Percentiles rank a stretch among this genome's conserved stretches.
phyloP scores from a whole-genome alignment of 2,329 filamentous ascomycete species.

The Neonectria punicea region DNA sequence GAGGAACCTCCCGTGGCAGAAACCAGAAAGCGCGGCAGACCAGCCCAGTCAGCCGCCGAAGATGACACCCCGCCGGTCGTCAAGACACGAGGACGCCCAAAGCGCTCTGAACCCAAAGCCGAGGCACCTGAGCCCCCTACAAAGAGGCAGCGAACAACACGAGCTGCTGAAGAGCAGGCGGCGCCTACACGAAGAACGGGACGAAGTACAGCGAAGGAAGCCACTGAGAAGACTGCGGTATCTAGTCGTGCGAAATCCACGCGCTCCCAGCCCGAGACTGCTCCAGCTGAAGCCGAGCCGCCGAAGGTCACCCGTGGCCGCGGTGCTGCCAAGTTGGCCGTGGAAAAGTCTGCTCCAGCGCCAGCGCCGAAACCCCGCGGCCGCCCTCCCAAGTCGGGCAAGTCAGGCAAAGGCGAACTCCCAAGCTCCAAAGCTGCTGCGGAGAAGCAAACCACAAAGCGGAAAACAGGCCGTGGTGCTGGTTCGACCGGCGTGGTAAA shows the following conservation, averaged over 20 bases:
- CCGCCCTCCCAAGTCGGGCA: slow-evolving; percentile 36
- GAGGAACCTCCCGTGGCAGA: slow-evolving; percentile 4
- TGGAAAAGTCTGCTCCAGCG: slow-evolving; percentile 26
- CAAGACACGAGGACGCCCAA: slow-evolving; percentile 36
- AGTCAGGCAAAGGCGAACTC: slow-evolving; percentile 41
- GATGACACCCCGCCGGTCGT: slow-evolving; percentile 7
- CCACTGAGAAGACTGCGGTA: neutral
- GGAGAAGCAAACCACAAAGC: slow-evolving; percentile 23
- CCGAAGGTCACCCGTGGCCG: slow-evolving; percentile 25
- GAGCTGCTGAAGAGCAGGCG: slow-evolving; percentile 23
- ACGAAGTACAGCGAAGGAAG: slow-evolving; percentile 23
- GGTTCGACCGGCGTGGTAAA: slow-evolving; percentile 34
- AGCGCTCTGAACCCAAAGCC: slow-evolving; percentile 22
- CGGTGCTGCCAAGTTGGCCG: slow-evolving; percentile 16
- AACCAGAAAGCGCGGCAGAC: slow-evolving; percentile 18
- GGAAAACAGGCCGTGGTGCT: slow-evolving; percentile 24
- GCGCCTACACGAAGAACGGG: slow-evolving; percentile 8
- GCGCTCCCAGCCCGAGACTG: neutral
- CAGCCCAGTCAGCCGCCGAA: slow-evolving; percentile 5
- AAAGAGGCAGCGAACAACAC: slow-evolving; percentile 34
- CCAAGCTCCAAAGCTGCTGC: slow-evolving; percentile 25
- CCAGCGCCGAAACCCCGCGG: slow-evolving; percentile 33
- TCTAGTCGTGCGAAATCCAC: neutral
- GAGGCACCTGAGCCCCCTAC: slow-evolving; percentile 29
- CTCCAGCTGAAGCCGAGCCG: neutral